Evolutionary conservation across 371 early-diverging fungal species (phyloP), one percentile per base, ranked within the genome.

Genomic region (Mucor circinelloides): DNA sequence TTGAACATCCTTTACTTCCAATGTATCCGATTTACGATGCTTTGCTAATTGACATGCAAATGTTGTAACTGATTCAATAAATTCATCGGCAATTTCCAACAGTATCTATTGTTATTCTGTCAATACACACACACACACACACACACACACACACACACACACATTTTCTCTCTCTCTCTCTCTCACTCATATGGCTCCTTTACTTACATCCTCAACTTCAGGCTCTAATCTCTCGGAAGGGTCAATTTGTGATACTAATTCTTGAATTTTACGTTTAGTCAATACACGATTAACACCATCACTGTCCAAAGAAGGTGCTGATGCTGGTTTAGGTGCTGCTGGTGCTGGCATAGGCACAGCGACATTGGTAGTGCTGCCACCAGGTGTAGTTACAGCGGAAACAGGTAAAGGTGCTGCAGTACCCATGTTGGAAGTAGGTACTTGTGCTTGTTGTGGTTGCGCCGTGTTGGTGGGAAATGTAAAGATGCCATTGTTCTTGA

Each of bases 1-100:
- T 72, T 96, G 95, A 42, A 96, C 76, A 74, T 97, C 98, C 73
- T 93, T 94, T 23, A 95, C 94, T 70, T 95, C 95, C 40, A 96
- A 71, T 23, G 90, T 87, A 64, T 88, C 82, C 6, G 95, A 90
- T 67, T 91, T 90, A 32, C 98, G 87, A 77, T 97, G 98, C 67
- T 93, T 95, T 17, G 98, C 97, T 34, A 95, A 77, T 71, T 92
- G 90, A 72, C 94, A 93, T 9, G 95, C 94, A 75, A 93, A 90
- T 57, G 86, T 79, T 2, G 94, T 91, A 0, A 95, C 94, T 1
- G 93, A 90, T 61, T 95, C 92, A 55, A 97, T 94, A 77, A 97
- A 97, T 67, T 96, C 94, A 74, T 96, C 95, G 0, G 97, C 96
- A 42, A 97, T 85, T 66, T 94, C 94, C 69, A 96, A 82, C 15